Percentiles rank a stretch among this genome's conserved stretches.
phyloP scores from a whole-genome alignment of 2,329 filamentous ascomycete genomes.

The Sarocladiaceae sp. region DNA sequence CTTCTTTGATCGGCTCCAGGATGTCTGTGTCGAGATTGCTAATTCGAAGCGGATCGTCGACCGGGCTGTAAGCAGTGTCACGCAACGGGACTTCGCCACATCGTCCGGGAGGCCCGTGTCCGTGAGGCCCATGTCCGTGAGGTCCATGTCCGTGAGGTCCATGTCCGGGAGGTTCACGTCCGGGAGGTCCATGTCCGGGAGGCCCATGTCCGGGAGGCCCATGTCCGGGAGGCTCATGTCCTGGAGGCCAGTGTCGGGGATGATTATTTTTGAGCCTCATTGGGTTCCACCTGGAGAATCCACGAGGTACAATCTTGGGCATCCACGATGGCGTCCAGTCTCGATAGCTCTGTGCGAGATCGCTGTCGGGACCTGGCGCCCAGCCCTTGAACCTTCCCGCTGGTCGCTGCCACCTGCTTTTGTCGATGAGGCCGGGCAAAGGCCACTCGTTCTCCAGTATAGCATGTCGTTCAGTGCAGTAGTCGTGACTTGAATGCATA shows the following conservation, averaged over 20 bases:
- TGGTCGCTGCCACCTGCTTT: slow-evolving; percentile 20
- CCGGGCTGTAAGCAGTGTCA: slow-evolving; percentile 20
- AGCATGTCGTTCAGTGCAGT: slow-evolving; percentile 20
- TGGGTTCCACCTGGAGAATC: slow-evolving; percentile 24
- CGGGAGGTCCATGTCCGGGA: slow-evolving; percentile 8
- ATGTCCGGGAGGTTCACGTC: background rate
- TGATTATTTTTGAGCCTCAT: slow-evolving; percentile 11
- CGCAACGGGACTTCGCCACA: slow-evolving; percentile 10
- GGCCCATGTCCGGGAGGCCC: background rate
- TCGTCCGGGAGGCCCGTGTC: background rate
- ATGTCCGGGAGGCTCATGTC: background rate
- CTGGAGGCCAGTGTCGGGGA: background rate
- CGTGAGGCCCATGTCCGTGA: background rate
- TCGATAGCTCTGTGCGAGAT: slow-evolving; percentile 20
- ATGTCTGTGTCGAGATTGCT: slow-evolving; percentile 26
- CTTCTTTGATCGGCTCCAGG: slow-evolving; percentile 13
- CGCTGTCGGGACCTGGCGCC: slow-evolving; percentile 22
- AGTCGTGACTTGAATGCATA: slow-evolving; percentile 21
- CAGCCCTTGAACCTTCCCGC: slow-evolving; percentile 27
- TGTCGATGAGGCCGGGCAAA: slow-evolving; percentile 23
- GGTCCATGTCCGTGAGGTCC: background rate
- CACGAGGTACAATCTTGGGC: slow-evolving; percentile 20
- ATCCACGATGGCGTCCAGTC: slow-evolving; percentile 23
- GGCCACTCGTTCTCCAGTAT: slow-evolving; percentile 23
- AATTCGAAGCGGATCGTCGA: slow-evolving; percentile 26